Base-by-base conservation (phyloP, 805 yeast genomes). In the Kazachstania psychrophila region DNA sequence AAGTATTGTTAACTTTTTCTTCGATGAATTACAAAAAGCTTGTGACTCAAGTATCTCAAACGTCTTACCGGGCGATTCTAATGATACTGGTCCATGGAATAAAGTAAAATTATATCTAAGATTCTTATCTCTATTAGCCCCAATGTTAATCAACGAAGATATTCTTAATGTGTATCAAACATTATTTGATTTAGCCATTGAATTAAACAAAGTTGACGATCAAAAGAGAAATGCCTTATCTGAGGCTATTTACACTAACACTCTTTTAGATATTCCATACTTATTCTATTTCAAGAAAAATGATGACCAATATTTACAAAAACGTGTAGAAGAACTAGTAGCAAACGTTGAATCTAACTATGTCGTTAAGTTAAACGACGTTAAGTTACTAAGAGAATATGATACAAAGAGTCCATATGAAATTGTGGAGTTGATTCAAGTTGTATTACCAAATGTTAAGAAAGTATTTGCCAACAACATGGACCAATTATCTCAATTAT, bases 81-180 rank as follows among this genome's bases (percentile, higher is more conserved):
- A 57, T 12, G 66, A 64, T 23, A 65, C 66, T 19, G 87, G 87
- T 12, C 61, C 69, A 14, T 82, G 85, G 75, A 79, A 79, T 43
- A 74, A 75, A 45, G 55, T 84, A 44, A 88, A 89, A 58, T 66
- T 82, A 10, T 60, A 78, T 12, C 50, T 85, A 41, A 74, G 95
- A 50, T 77, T 87, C 44, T 62, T 85, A 44, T 75, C 86, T 0
- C 58, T 79, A 3, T 61, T 87, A 44, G 56, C 77, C 1, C 81
- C 86, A 3, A 72, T 86, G 23, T 59, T 85, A 33, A 57, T 61
- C 4, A 74, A 70, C 18, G 70, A 70, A 24, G 73, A 69, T 20
- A 46, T 73, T 4, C 40, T 61, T n/a, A 63, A 60, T 24, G 56
- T 83, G 5, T 70, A 75, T 48, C 65, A 60, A 35, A 74, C 71